Evolutionary conservation across 805 yeast genomes (phyloP), one percentile per base, ranked within the genome.

Genomic region (Kodamaea fukazawae): DNA sequence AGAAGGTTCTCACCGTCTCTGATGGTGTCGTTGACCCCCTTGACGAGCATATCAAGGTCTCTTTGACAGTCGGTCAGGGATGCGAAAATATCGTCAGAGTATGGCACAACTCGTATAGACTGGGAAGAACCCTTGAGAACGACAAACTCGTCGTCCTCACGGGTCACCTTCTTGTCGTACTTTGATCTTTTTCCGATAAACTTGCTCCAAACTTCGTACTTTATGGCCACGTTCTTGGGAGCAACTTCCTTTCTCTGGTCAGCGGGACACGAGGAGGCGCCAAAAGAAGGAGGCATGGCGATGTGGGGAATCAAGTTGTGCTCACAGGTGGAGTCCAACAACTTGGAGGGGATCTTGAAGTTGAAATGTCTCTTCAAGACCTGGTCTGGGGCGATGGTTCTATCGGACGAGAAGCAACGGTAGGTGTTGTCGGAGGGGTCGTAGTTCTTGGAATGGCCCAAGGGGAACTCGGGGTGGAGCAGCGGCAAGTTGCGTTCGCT

Each of bases 361-460:
- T 70, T 67, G 51, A 69, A 69, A 40, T 61, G 65, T 11, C 73
- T 51, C 48, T 69, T 69, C 47, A 63, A 66, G 17, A 13, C 16
- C 16, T 31, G 34, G 4, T 54, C 50, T 0, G 69, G 64, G 6
- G 5, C 11, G 4, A 36, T 29, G 14, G 14, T 20, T 12, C 26
- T 18, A n/a, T 46, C 4, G 47, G 43, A 2, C 2, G 28, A 18
- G 14, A 65, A 52, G 18, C 52, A 43, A 14, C 54, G 41, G 11
- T 15, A 32, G 2, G 67, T 41, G 10, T 52, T 53, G 40, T 65
- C 70, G 2, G 47, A 10, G 0, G 33, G 29, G 26, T 36, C 39
- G 16, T 20, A 36, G 22, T 23, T 15, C 10, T 31, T 8, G 22
- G 12, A n/a, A 29, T 20, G 17, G 12, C 36, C 44, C 11, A 26